phyloP scores from a whole-genome alignment of 306 rosid species.

The Pyrus pyrifolia region DNA sequence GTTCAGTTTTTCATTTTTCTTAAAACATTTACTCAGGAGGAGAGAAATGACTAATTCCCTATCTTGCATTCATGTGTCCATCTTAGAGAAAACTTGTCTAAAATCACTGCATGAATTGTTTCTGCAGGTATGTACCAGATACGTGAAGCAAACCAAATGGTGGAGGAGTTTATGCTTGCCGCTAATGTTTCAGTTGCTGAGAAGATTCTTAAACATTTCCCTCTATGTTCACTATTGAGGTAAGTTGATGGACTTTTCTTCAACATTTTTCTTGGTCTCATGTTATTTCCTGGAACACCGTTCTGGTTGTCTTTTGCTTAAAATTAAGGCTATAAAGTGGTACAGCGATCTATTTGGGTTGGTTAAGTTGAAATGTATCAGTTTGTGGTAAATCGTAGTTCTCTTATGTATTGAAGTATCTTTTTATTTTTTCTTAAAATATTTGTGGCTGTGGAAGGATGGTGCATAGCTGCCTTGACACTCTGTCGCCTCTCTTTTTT shows the following conservation, averaged over 20 bases:
- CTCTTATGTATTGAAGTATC: background rate
- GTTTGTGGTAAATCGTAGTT: background rate
- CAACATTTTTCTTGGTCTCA: background rate
- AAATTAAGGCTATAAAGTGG: background rate
- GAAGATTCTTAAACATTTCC: slow-evolving; percentile 71
- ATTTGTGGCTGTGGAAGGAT: background rate
- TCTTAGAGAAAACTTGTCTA: background rate
- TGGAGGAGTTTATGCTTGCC: slow-evolving; percentile 99
- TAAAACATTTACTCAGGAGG: background rate
- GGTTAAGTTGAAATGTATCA: background rate
- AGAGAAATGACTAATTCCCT: background rate
- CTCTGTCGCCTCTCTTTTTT: background rate
- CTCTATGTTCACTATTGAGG: slow-evolving; percentile 80
- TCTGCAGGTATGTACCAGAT: slow-evolving; percentile 92
- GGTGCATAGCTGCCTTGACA: background rate
- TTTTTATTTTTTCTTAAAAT: background rate
- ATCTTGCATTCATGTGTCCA: background rate
- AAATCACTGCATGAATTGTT: slow-evolving; percentile 9
- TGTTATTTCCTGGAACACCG: background rate
- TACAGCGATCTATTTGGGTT: background rate
- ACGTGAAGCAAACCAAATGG: slow-evolving; percentile 99
- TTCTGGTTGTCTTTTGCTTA: background rate
- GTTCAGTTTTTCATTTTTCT: background rate
- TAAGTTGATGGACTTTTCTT: slow-evolving; percentile 20
- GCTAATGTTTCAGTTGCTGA: slow-evolving; percentile 93